A percentile compares a stretch with the other conserved stretches of the same genome.
These are phyloP conservation scores for Aurifilum marmelostoma DNA, from an alignment of 2,329 filamentous ascomycete species.

Conservation along the genomic window DNA sequence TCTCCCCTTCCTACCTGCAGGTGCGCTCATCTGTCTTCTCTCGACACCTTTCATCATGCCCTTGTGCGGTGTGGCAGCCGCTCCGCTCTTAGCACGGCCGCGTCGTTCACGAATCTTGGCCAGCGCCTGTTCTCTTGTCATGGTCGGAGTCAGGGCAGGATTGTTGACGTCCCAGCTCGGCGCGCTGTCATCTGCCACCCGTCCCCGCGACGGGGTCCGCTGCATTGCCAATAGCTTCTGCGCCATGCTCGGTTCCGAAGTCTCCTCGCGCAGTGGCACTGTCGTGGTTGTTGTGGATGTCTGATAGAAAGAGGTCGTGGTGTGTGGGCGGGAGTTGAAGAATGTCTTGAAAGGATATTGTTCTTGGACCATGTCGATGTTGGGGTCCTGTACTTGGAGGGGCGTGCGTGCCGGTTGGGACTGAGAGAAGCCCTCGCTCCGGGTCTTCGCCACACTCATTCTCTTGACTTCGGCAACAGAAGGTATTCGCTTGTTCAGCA, in stretches of 20 bases:
- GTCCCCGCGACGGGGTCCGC: conserved; percentile 47
- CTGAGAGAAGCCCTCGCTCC: conserved; percentile 7
- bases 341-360: conserved; percentile 18
- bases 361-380: conserved; percentile 23
- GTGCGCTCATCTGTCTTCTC: conserved; percentile 54
- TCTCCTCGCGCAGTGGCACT: conserved; percentile 55
- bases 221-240: conserved; percentile 44
- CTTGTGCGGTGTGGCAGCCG: conserved; percentile 64
- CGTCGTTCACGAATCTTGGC: conserved; percentile 74
- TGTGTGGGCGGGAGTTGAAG: conserved; percentile 45
- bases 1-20: conserved; percentile 33
- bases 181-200: conserved; percentile 27
- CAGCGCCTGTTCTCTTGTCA: conserved; percentile 74
- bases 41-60: conserved; percentile 56
- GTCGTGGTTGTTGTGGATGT: conserved; percentile 55
- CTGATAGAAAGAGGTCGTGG: conserved; percentile 52
- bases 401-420: conserved; percentile 15
- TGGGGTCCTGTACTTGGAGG: conserved; percentile 25
- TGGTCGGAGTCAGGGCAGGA: conserved; percentile 65
- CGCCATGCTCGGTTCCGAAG: conserved; percentile 46
- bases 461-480: conserved; percentile 28
- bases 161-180: conserved; percentile 58
- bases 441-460: conserved; percentile 28
- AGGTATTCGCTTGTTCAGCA: conserved; percentile 47
- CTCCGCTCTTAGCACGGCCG: conserved; percentile 70